phyloP scores from a whole-genome alignment of 2,329 filamentous ascomycete species.

The Metarhizium guizhouense region DNA sequence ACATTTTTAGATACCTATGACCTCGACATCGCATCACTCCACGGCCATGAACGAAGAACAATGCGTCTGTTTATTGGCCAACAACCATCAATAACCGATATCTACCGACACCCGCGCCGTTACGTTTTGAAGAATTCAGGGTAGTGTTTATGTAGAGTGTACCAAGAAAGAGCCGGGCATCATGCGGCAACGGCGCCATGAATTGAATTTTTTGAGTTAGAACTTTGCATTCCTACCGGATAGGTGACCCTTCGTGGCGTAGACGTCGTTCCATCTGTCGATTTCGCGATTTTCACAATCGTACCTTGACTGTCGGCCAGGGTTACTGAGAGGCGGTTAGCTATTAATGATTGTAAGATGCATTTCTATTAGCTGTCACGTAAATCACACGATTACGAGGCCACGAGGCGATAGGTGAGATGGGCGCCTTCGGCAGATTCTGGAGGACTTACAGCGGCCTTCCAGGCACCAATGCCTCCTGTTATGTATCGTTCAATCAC shows the following conservation, averaged over 20 bases:
- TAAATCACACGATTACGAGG: too few relatives aligned
- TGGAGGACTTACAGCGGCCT: too few relatives aligned
- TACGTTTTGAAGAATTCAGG: constrained; percentile 8
- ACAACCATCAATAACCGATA: not conserved
- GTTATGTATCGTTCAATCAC: too few relatives aligned
- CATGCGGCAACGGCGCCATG: constrained; percentile 21
- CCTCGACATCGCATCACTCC: not conserved
- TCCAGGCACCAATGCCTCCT: too few relatives aligned
- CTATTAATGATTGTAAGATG: too few relatives aligned
- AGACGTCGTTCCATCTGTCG: too few relatives aligned
- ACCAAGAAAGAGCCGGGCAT: constrained; percentile 15
- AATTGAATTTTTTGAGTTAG: constrained; percentile 5
- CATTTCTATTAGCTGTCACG: too few relatives aligned
- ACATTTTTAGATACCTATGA: constrained; percentile 2
- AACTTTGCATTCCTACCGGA: not conserved
- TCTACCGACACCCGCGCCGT: constrained; percentile 3
- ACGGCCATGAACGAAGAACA: not conserved
- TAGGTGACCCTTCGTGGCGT: too few relatives aligned
- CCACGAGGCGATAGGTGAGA: too few relatives aligned
- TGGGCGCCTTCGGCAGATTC: too few relatives aligned
- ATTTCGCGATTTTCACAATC: too few relatives aligned
- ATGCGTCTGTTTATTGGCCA: not conserved
- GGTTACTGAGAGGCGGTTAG: not conserved
- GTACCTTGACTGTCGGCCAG: not conserved
- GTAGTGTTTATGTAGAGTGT: constrained; percentile 22